Evolutionary conservation across 2,329 filamentous ascomycete species (phyloP), one percentile per base, ranked within the genome.

Genomic region (Fusarium redolens): DNA sequence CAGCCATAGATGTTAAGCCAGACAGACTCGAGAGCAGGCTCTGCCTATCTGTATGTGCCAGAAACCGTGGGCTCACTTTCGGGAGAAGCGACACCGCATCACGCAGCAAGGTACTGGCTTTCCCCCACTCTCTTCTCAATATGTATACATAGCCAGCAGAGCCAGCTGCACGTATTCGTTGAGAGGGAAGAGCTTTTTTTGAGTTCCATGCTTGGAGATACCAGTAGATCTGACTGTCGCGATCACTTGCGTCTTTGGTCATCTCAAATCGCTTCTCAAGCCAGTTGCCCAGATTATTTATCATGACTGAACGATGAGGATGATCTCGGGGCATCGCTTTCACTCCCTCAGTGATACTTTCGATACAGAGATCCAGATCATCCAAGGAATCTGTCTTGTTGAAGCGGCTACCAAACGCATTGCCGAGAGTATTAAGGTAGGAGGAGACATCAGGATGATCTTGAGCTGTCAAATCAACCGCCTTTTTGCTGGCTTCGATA

Each of bases 161-260:
- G 14, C 47, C 15, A 51, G 47, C 47, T 10, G n/a, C 47, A 4
- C 30, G 15, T 35, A 51, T 51, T 1, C 15, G 22, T 5, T 51
- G 30, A 7, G 47, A 35, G 18, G 30, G 47, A 0, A n/a, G 11
- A 4, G 7, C 30, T 1, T 5, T 2, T 10, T 35, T 14, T 14
- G 47, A 35, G 15, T 51, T 18, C 31, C 30, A 51, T 35, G 11
- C 47, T 11, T 51, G 11, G 4, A 25, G n/a, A 4, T 25, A 20
- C 47, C 30, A 51, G 14, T 33, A 10, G 2, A 51, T 20, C 7
- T 35, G n/a, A 10, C 47, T 35, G 3, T 51, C n/a, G 7, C 15
- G n/a, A 22, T 35, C 30, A 0, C 2, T 0, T 2, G 11, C 7
- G 18, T 15, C 4, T 25, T 35, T 33, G 1, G n/a, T 20, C 4